Evolutionary conservation across 1,284 basidiomycete genomes (phyloP).

Genomic region (Moniliophthora roreri): DNA sequence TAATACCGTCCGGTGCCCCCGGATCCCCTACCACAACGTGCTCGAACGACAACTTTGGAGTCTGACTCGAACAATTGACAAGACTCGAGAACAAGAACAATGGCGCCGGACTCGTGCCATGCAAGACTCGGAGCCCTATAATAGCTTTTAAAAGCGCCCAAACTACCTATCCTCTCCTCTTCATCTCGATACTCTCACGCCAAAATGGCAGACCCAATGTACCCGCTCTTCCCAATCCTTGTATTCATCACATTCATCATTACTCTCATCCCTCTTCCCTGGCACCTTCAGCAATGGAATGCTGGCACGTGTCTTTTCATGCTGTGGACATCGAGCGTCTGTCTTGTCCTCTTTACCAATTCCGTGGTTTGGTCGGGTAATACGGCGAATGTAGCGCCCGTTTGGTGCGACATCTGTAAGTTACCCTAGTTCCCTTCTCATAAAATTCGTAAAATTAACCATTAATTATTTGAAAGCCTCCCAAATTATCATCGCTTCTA

Average conservation of each 20-base stretch:
- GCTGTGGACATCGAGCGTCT: conserved; percentile 56
- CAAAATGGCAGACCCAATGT: conserved; percentile 8
- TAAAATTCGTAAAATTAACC: conserved; percentile 4
- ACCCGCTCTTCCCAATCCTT: conserved; percentile 30
- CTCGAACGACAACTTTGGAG: too few relatives aligned
- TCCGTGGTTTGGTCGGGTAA: conserved; percentile 66
- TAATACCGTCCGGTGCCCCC: too few relatives aligned
- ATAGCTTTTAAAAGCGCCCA: too few relatives aligned
- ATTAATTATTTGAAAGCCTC: conserved; percentile 35
- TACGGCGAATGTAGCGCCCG: conserved; percentile 51
- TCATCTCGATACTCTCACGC: neutral
- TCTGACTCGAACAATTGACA: too few relatives aligned
- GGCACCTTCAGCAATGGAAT: conserved; percentile 60
- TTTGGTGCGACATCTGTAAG: conserved; percentile 80
- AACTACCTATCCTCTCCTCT: neutral
- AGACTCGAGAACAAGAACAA: too few relatives aligned
- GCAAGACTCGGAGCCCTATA: too few relatives aligned
- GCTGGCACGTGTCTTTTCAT: conserved; percentile 66
- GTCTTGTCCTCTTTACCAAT: conserved; percentile 61
- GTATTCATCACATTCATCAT: conserved; percentile 50
- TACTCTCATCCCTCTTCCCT: conserved; percentile 51
- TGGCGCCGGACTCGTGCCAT: too few relatives aligned
- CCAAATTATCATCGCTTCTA: conserved; percentile 32
- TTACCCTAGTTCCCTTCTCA: conserved; percentile 8
- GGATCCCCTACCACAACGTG: too few relatives aligned